Evolutionary conservation across 1,284 basidiomycete species (phyloP), one percentile per base, ranked within the genome.

Genomic region (Boletus semigastroideus): DNA sequence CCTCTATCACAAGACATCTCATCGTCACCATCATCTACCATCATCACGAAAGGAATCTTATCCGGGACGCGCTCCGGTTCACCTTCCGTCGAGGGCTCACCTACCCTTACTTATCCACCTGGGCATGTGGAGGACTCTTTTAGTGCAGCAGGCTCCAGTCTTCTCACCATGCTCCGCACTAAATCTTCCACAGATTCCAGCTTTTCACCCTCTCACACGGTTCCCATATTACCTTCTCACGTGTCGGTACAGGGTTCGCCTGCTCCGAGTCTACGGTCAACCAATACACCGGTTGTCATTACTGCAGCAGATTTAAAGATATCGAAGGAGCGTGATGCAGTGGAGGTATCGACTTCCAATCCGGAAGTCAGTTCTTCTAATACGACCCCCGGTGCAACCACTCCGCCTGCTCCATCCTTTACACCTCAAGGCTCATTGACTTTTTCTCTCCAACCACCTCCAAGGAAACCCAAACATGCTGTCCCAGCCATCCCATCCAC

Each of bases 401-500:
- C 55, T 10, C 51, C 56, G 0, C 53, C 60, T 17, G 46, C 36
- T 16, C 53, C 65, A 42, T 53, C 57, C 28, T 20, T 59, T 34
- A 41, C 52, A 19, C 42, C 48, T 14, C 54, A 46, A 36, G 51
- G 57, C 19, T 7, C 51, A 12, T 51, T 55, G 39, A 49, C 78
- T 1, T 60, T 76, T 46, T 80, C 83, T 16, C 72, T 87, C 46
- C 83, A 85, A 43, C 86, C 85, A 3, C 84, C 84, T 39, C 83
- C 86, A 0, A 77, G 81, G 44, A 83, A 72, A 41, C 39, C 19
- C 39, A 72, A 79, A 58, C 75, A 78, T n/a, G 56, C 39, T 17
- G 22, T 44, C 7, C 9, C 55, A 4, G 14, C 39, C 19, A 19
- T 27, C 37, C 55, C 59, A 4, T 11, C 30, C n/a, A 28, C 30